phyloP scores from a whole-genome alignment of 2,329 filamentous ascomycete genomes.

The Knoxdaviesia capensis region DNA sequence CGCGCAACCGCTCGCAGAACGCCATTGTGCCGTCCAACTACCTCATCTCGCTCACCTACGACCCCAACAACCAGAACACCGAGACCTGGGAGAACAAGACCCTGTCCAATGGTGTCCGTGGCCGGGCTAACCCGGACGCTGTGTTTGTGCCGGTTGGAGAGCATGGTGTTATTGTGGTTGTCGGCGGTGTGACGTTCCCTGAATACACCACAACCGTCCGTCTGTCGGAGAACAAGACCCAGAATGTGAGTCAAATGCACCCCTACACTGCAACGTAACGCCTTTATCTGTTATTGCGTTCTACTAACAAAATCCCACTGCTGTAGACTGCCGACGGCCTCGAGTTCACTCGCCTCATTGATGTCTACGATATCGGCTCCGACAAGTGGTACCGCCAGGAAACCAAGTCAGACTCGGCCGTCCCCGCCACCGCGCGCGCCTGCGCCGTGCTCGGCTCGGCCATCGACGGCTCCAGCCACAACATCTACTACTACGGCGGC shows the following conservation, averaged over 20 bases:
- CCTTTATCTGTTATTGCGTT: not conserved
- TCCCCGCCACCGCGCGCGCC: constrained; percentile 40
- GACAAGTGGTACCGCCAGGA: constrained; percentile 49
- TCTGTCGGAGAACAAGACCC: constrained; percentile 13
- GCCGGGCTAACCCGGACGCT: constrained; percentile 41
- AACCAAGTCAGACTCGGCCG: constrained; percentile 25
- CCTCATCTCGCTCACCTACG: constrained; percentile 31
- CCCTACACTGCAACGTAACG: constrained; percentile 1
- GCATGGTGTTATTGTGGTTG: constrained; percentile 54
- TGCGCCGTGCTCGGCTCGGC: constrained; percentile 59
- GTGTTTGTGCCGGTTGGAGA: constrained; percentile 62
- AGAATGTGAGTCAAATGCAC: constrained; percentile 16
- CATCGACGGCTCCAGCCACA: constrained; percentile 52
- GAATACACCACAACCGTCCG: constrained; percentile 15
- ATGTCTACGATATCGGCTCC: constrained; percentile 56
- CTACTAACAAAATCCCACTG: not conserved
- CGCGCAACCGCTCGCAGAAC: constrained; percentile 5
- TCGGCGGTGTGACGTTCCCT: constrained; percentile 53
- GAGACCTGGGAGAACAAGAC: constrained; percentile 37
- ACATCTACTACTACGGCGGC: constrained; percentile 72
- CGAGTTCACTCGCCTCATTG: constrained; percentile 49
- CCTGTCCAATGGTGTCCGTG: constrained; percentile 25
- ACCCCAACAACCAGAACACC: constrained; percentile 29
- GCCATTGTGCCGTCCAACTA: constrained; percentile 24
- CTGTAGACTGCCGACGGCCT: constrained; percentile 33